Evolutionary conservation across 2,329 filamentous ascomycete species (phyloP).

Genomic region (Talaromyces sp.): DNA sequence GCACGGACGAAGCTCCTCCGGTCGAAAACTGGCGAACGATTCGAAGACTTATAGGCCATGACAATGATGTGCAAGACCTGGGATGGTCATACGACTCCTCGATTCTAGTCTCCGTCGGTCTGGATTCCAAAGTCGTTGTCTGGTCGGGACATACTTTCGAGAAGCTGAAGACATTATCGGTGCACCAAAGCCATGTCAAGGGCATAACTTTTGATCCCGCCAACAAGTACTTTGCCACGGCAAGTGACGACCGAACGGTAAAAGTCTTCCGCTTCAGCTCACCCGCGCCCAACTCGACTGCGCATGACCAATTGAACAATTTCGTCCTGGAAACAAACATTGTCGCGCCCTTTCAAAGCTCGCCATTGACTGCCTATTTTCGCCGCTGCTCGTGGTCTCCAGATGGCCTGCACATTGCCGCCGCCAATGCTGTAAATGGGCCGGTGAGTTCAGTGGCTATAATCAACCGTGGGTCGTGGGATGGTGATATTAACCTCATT

Average conservation of each 20-base stretch:
- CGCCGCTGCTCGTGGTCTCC: slow-evolving; percentile 95
- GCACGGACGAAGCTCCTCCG: slow-evolving; percentile 81
- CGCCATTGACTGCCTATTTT: slow-evolving; percentile 94
- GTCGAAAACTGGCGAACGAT: slow-evolving; percentile 98
- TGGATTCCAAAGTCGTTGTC: slow-evolving; percentile 96
- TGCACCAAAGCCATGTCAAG: slow-evolving; percentile 97
- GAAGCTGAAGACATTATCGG: slow-evolving; percentile 87
- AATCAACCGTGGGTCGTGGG: slow-evolving; percentile 86
- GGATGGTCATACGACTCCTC: slow-evolving; percentile 97
- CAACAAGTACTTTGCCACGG: slow-evolving; percentile 98
- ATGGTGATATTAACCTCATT: slow-evolving; percentile 94
- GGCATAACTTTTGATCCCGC: slow-evolving; percentile 97
- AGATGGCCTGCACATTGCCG: slow-evolving; percentile 93
- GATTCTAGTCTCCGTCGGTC: slow-evolving; percentile 87
- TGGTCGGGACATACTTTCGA: slow-evolving; percentile 99
- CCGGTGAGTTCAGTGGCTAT: slow-evolving; percentile 97
- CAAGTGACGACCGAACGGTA: slow-evolving; percentile 93
- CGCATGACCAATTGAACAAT: slow-evolving; percentile 94
- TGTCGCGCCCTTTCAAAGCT: slow-evolving; percentile 77
- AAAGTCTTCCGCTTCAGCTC: slow-evolving; percentile 95
- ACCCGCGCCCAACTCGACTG: slow-evolving; percentile 81
- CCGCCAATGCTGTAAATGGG: slow-evolving; percentile 93
- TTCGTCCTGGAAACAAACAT: slow-evolving; percentile 95
- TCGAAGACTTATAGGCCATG: slow-evolving; percentile 87
- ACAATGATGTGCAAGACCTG: slow-evolving; percentile 97